A percentile compares a stretch with the other conserved stretches of the same genome.
These are phyloP conservation scores for Leccinum obscurum DNA, from an alignment of 768 basidiomycete genomes.

Conservation along the genomic window DNA sequence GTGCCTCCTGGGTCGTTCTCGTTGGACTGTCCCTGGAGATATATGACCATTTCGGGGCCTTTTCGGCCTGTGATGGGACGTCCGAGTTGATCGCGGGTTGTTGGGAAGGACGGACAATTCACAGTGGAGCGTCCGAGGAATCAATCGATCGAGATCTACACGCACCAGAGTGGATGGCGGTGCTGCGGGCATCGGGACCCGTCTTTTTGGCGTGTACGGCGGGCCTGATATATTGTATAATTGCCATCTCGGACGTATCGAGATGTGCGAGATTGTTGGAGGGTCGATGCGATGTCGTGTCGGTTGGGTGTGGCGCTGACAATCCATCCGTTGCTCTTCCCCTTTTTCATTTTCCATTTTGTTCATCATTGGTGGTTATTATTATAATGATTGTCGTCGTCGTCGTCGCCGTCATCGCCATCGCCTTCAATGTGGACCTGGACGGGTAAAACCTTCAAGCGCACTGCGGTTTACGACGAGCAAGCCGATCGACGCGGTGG, in stretches of 20 bases:
- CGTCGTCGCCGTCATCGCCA: background rate
- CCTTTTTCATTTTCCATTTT: background rate
- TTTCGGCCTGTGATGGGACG: background rate
- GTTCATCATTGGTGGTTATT: background rate
- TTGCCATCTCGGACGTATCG: background rate
- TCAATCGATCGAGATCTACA: constrained; percentile 19
- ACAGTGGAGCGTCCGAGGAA: constrained; percentile 14
- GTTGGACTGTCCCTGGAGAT: background rate
- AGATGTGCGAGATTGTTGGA: constrained; percentile 12
- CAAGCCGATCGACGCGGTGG: constrained; percentile 25
- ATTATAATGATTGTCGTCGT: background rate
- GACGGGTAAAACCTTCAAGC: constrained; percentile 9
- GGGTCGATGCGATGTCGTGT: background rate
- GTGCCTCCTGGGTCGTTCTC: background rate
- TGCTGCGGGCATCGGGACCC: constrained; percentile 1
- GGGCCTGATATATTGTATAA: background rate
- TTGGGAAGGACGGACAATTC: background rate
- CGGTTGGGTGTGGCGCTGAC: background rate
- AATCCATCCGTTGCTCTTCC: background rate
- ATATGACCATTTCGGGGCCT: background rate
- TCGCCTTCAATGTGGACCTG: background rate
- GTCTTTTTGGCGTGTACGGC: background rate
- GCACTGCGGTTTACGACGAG: constrained; percentile 35
- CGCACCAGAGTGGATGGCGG: constrained; percentile 12
- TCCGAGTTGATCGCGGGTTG: constrained; percentile 16